phyloP scores from a whole-genome alignment of 129 eudicot species.

The Flaveria sonorensis region DNA sequence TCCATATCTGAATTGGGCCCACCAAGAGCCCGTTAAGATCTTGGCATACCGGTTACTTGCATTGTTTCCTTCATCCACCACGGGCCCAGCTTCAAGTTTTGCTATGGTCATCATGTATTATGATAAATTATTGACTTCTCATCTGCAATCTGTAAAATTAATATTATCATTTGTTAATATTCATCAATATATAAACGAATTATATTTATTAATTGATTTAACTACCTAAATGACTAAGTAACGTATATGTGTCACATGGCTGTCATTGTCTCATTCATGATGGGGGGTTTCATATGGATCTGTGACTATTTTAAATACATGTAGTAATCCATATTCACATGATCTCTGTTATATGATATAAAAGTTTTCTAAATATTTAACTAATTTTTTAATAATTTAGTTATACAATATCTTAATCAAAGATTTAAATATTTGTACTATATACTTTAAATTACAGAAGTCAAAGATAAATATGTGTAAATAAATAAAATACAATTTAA shows the following conservation, averaged over 20 bases:
- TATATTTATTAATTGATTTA: background rate
- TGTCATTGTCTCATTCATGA: slow-evolving; percentile 26
- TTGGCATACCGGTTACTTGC: slow-evolving; percentile 43
- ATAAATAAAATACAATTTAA: too few species aligned
- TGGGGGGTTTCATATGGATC: slow-evolving; percentile 20
- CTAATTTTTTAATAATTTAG: background rate
- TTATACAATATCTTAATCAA: background rate
- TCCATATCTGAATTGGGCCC: slow-evolving; percentile 64
- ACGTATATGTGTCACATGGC: slow-evolving; percentile 34
- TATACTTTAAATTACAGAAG: too few species aligned
- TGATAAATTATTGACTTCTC: slow-evolving; percentile 33
- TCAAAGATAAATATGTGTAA: too few species aligned
- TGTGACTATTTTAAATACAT: slow-evolving; percentile 21
- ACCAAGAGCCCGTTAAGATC: slow-evolving; percentile 66
- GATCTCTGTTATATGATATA: background rate
- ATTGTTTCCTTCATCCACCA: slow-evolving; percentile 35
- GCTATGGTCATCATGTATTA: slow-evolving; percentile 8
- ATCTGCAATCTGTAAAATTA: slow-evolving; percentile 36
- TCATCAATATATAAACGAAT: slow-evolving; percentile 3
- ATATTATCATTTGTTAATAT: background rate
- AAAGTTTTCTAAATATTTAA: background rate
- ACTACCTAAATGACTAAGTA: slow-evolving; percentile 17
- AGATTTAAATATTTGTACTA: too few species aligned
- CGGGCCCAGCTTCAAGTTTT: slow-evolving; percentile 28
- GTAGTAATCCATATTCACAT: slow-evolving; percentile 6